A percentile compares a stretch with the other conserved stretches of the same genome.
These are phyloP conservation scores for Populus pruinosa DNA, from an alignment of 345 rosid genomes.

Conservation along the genomic window DNA sequence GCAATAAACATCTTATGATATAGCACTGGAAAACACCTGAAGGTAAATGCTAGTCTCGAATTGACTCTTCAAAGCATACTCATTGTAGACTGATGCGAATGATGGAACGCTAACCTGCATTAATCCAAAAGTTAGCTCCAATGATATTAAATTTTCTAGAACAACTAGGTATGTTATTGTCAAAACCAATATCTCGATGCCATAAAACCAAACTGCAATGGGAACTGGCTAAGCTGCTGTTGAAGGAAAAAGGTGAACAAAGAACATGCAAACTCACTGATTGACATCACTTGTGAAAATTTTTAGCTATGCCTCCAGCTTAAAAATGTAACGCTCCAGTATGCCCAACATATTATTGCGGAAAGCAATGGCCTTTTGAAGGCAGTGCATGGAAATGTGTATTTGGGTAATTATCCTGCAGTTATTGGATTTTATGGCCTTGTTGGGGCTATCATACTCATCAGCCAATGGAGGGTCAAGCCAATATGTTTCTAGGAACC, in stretches of 20 bases:
- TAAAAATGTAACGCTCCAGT: background rate
- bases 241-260: background rate
- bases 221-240: background rate
- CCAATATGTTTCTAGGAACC: background rate
- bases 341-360: background rate
- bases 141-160: background rate
- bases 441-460: background rate
- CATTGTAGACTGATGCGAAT: slow-evolving; percentile 93
- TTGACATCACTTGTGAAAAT: background rate
- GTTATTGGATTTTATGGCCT: background rate
- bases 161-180: background rate
- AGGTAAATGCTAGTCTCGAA: slow-evolving; percentile 97
- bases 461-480: background rate
- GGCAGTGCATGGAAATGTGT: background rate
- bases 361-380: background rate
- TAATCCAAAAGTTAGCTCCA: slow-evolving; percentile 21
- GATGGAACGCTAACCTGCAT: slow-evolving; percentile 92
- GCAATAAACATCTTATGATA: background rate
- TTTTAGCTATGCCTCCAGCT: background rate
- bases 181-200: slow-evolving; percentile 2
- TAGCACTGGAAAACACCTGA: slow-evolving; percentile 28
- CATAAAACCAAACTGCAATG: background rate
- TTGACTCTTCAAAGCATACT: slow-evolving; percentile 96
- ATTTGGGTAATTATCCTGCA: background rate
- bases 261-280: background rate